A percentile compares a stretch with the other conserved stretches of the same genome.
Evolutionary conservation across 129 eudicot species (phyloP).

Genomic region (Lactuca sativa): DNA sequence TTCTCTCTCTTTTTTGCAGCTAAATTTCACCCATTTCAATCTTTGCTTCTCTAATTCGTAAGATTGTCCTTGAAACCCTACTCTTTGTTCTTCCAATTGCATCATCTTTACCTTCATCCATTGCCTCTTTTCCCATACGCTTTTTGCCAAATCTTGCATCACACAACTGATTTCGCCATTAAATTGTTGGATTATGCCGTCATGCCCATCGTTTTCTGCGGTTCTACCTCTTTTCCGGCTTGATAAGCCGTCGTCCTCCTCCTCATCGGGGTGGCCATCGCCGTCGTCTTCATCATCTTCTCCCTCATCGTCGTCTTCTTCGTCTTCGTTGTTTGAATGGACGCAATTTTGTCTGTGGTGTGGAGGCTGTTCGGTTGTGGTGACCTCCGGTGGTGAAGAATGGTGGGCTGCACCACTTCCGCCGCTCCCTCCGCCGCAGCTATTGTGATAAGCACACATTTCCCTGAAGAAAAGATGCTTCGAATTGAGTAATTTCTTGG

Average conservation of each 20-base stretch:
- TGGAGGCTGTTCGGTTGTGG: constrained; percentile 17
- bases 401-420: constrained; percentile 29
- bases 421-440: constrained; percentile 41
- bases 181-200: constrained; percentile 36
- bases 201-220: constrained; percentile 22
- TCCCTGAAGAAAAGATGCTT: constrained; percentile 93
- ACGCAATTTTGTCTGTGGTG: constrained; percentile 35
- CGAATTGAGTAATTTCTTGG: constrained; percentile 70
- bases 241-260: constrained; percentile 34
- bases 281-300: constrained; percentile 38
- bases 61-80: constrained; percentile 47
- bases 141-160: constrained; percentile 46
- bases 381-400: constrained; percentile 40
- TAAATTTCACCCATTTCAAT: constrained; percentile 70
- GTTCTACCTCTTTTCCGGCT: constrained; percentile 27
- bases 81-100: constrained; percentile 61
- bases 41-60: constrained; percentile 68
- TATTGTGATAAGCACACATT: constrained; percentile 93
- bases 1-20: constrained; percentile 73
- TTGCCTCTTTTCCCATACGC: constrained; percentile 58
- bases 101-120: constrained; percentile 62
- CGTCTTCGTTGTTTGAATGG: constrained; percentile 47
- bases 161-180: constrained; percentile 41
- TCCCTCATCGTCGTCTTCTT: constrained; percentile 25
- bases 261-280: constrained; percentile 28